A percentile compares a stretch with the other conserved stretches of the same genome.
These are phyloP conservation scores for Penicillium frequentans DNA, from an alignment of 2,329 filamentous ascomycete species.

Conservation along the genomic window DNA sequence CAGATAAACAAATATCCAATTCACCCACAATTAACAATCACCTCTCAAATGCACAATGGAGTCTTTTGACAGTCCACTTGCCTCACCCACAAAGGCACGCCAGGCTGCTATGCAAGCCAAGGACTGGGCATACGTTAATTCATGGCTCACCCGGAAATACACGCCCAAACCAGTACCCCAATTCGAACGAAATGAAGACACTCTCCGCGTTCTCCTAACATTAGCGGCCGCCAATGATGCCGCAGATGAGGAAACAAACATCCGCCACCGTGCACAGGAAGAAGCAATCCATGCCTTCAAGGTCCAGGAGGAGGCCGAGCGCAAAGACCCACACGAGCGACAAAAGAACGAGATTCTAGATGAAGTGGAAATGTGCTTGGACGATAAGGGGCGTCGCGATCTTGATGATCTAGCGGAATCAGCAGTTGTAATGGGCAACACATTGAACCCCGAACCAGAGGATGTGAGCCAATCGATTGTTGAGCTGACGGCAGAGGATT, in stretches of 20 bases:
- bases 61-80: constrained; percentile 45
- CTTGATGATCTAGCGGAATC: constrained; percentile 60
- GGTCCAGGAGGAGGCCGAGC: constrained; percentile 27
- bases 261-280: constrained; percentile 39
- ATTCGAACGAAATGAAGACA: constrained; percentile 87
- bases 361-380: constrained; percentile 56
- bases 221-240: constrained; percentile 75
- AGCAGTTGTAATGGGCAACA: constrained; percentile 50
- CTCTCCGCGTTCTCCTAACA: constrained; percentile 71
- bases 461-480: constrained; percentile 56
- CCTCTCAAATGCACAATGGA: constrained; percentile 8
- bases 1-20: background rate
- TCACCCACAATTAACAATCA: background rate
- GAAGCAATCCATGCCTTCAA: constrained; percentile 36
- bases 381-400: constrained; percentile 53
- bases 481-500: constrained; percentile 55
- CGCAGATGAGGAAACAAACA: constrained; percentile 49
- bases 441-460: constrained; percentile 51
- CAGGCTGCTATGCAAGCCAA: constrained; percentile 79
- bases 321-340: constrained; percentile 23
- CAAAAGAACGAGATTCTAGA: constrained; percentile 49
- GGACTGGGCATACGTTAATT: constrained; percentile 86
- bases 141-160: constrained; percentile 75
- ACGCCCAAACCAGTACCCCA: constrained; percentile 62
- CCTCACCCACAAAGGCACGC: constrained; percentile 65